Base-by-base conservation (phyloP, 257 asterid species). In the Oldenlandia corymbosa region DNA sequence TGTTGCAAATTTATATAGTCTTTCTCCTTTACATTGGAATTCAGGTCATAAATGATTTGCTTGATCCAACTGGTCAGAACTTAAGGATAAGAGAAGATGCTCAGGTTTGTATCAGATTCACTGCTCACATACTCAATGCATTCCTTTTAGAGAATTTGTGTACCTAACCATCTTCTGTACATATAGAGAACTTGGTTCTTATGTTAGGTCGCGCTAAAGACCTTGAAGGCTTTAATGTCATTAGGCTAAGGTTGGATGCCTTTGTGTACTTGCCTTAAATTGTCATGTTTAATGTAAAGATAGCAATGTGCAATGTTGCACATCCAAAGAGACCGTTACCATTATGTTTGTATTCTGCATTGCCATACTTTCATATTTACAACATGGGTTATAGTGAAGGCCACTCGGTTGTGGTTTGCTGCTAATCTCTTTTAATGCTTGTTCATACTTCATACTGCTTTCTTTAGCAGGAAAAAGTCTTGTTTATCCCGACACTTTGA, bases 21-120 rank as follows among this genome's bases (percentile, higher is more conserved):
- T 9, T 37, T 43, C 36, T 23, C 23, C 37, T 50, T 69, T 62
- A 60, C 28, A 71, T 56, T 70, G 47, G 49, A 79, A 54, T 80
- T 73, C 75, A 88, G 96, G 96, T 88, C 73, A 84, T 88, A 84
- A 88, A 88, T 65, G 96, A 88, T 82, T 77, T 88, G 85, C 92
- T 88, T 60, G 67, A 88, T 82, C 91, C 96, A 66, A 82, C 86
- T 1, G 94, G 94, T 53, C 96, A 88, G 73, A 88, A 88, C 76
- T 85, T 88, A 52, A 81, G 84, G 69, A 83, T 88, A 74, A 79
- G 96, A 60, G 96, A 88, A 76, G 91, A 88, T 68, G 52, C 88
- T 65, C 96, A 86, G 92, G 96, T 88, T 76, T 9, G 62, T 58
- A 37, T 67, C 32, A 59, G 52, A 31, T 10, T 14, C 58, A n/a